These are phyloP conservation scores for Pleurotus tuoliensis DNA, from an alignment of 768 basidiomycete species.

Conservation along the genomic window DNA sequence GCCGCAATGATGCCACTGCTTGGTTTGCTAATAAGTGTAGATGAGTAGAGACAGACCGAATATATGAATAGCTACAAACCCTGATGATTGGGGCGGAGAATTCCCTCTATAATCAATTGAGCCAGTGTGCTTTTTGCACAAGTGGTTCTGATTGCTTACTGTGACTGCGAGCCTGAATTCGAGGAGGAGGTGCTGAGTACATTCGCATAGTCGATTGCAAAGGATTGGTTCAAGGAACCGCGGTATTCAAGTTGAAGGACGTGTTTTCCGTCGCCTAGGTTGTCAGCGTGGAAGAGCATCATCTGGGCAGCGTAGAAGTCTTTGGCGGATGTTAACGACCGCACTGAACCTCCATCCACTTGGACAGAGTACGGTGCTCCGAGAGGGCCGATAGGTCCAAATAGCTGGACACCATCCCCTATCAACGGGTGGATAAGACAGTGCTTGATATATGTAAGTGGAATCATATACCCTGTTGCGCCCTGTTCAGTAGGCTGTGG, in stretches of 20 bases:
- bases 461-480: constrained; percentile 12
- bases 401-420: constrained; percentile 45
- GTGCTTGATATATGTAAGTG: background rate
- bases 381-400: constrained; percentile 35
- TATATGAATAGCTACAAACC: background rate
- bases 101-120: too few relatives aligned
- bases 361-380: constrained; percentile 30
- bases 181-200: constrained; percentile 1
- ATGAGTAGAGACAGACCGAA: too few relatives aligned
- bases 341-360: constrained; percentile 25
- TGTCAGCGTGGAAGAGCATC: constrained; percentile 21
- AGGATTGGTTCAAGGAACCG: constrained; percentile 15
- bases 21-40: background rate
- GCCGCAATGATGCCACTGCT: constrained; percentile 1
- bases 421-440: constrained; percentile 6
- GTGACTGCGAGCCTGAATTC: background rate
- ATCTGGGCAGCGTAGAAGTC: constrained; percentile 21
- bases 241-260: constrained; percentile 25
- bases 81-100: background rate
- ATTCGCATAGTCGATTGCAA: constrained; percentile 27
- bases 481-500: background rate
- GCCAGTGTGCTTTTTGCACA: background rate
- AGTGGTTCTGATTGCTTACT: background rate
- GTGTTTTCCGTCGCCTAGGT: constrained; percentile 18
- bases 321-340: constrained; percentile 18